These are phyloP conservation scores for bread wheat (Triticum aestivum) DNA, from an alignment of 176 grass and related monocot genomes.

Conservation along the genomic window IWGSC_CS_RefSeq_v2.1 NC_057807.1:148739216-148739715, in stretches of 20 bases:
- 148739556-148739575: background rate
- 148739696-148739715: too few species aligned
- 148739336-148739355: background rate
- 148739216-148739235: background rate
- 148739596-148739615: too few species aligned
- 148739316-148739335: constrained; percentile 17
- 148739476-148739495: background rate
- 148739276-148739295: background rate
- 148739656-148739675: too few species aligned
- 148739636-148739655: too few species aligned
- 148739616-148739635: too few species aligned
- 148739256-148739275: background rate
- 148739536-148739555: background rate
- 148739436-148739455: constrained; percentile 5
- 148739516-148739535: background rate
- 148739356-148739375: background rate
- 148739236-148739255: background rate
- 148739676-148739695: too few species aligned
- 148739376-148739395: constrained; percentile 4
- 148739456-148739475: background rate
- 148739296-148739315: background rate
- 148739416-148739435: constrained; percentile 6
- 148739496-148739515: background rate
- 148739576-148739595: background rate
- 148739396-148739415: background rate